Conservation (phyloP, 2,329 filamentous ascomycete species). For the Nannizzia gypsea region DNA sequence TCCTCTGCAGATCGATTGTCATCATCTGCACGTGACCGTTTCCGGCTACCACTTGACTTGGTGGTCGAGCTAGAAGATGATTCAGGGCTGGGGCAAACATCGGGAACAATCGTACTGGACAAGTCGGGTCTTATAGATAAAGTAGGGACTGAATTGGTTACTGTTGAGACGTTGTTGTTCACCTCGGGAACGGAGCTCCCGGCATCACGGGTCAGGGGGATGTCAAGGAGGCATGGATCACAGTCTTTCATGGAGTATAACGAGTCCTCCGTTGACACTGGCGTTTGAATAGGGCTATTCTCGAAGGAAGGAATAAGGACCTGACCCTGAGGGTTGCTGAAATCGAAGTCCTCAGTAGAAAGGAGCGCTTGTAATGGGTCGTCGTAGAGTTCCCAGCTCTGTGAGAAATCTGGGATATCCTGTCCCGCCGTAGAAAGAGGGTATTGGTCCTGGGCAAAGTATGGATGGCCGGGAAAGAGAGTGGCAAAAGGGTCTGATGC, state of each 20-base stretch:
- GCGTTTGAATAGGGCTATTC: not conserved
- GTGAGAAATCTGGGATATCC: not conserved
- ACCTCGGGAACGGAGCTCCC: not conserved
- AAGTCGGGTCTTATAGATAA: not conserved
- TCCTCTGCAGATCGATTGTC: conserved; percentile 2
- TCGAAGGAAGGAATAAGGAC: not conserved
- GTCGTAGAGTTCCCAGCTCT: not conserved
- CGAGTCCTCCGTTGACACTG: not conserved
- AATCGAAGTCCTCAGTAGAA: not conserved
- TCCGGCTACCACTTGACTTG: not conserved
- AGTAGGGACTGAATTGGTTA: not conserved
- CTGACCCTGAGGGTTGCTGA: not conserved
- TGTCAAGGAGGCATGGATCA: not conserved
- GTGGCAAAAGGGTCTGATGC: not conserved
- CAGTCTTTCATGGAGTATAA: not conserved
- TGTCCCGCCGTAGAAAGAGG: not conserved
- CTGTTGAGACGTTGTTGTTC: not conserved
- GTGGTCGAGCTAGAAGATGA: not conserved
- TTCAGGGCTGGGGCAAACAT: not conserved
- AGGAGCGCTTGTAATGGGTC: not conserved
- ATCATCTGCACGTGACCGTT: not conserved
- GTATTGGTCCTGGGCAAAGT: not conserved
- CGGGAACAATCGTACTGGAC: no score
- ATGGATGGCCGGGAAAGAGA: not conserved
- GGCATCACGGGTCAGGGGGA: not conserved